These are phyloP conservation scores for Fraxinus latifolia DNA, from an alignment of 305 asterid genomes.

Conservation along the genomic window DNA sequence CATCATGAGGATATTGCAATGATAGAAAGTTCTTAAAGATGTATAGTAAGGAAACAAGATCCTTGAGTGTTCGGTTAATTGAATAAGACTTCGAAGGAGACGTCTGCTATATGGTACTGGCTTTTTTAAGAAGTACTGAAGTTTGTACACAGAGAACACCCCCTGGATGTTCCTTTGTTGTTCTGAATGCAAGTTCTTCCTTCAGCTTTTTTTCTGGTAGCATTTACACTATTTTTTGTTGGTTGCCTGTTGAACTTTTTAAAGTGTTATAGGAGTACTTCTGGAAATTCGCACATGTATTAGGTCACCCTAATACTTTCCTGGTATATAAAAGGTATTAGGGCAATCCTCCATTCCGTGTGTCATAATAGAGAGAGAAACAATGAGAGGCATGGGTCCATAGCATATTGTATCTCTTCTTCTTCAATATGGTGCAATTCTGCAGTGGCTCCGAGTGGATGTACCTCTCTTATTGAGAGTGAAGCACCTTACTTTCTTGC, in stretches of 20 bases:
- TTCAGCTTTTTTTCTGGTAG: not conserved
- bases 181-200: not conserved
- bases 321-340: not conserved
- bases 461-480: not conserved
- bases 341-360: not conserved
- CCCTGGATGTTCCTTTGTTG: not conserved
- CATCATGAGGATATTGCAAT: not conserved
- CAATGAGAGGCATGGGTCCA: not conserved
- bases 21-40: not conserved
- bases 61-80: not conserved
- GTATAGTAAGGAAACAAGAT: not conserved
- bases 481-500: slow-evolving; percentile 11
- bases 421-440: not conserved
- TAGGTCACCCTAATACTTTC: not conserved
- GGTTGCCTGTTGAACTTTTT: not conserved
- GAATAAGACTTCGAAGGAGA: not conserved
- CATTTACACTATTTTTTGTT: not conserved
- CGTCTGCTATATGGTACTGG: not conserved
- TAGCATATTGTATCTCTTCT: not conserved
- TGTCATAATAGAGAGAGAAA: not conserved
- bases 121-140: not conserved
- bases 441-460: not conserved
- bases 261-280: not conserved
- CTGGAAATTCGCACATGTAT: not conserved
- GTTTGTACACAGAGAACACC: not conserved